Base-by-base conservation (phyloP, 2,329 filamentous ascomycete species). In the Microcyclospora pomicola region DNA sequence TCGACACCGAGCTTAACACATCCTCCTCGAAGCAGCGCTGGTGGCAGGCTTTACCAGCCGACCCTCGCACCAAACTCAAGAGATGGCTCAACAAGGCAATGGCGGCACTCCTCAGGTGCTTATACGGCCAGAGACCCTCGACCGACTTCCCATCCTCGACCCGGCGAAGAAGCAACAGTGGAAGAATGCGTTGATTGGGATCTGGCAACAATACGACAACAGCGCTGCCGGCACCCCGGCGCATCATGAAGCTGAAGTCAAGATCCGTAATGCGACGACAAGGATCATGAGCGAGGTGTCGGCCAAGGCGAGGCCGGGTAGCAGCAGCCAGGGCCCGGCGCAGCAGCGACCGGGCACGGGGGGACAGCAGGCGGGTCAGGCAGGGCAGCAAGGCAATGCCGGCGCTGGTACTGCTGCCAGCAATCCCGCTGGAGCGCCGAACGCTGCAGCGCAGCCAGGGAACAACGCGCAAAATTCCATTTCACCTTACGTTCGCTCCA, bases 151-250 rank as follows among this genome's bases (percentile, higher is more conserved):
- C 5, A 62, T 67, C 53, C 59, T 77, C 24, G 67, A 58, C 42
- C 68, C 72, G 7, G 58, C 67, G 35, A 66, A 71, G 48, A 77
- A 75, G 57, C 56, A 63, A 33, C 66, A 71, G 46, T 74, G 75
- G 49, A 68, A 68, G 40, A 58, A 64, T 35, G 60, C 69, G 14
- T 65, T 77, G 43, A 62, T 65, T 40, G 66, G 62, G 42, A 62
- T 73, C 35, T 77, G 72, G 72, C 63, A 66, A 24, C 55, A 64
- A 27, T 59, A 72, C 36, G 66, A 72, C 42, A 63, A 51, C 31
- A 63, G 64, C 31, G 62, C 69, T 10, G 57, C 60, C 27, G 66
- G 67, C 37, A 69, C 62, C 36, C 51, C 60, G 1, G 66, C 68
- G 10, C 65, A 68, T 36, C 56, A 61, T 19, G 70, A 69, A 45